Percentiles rank a stretch among this genome's conserved stretches.
Conservation (phyloP, 768 basidiomycete genomes). For the Amanita fuliginea region DNA sequence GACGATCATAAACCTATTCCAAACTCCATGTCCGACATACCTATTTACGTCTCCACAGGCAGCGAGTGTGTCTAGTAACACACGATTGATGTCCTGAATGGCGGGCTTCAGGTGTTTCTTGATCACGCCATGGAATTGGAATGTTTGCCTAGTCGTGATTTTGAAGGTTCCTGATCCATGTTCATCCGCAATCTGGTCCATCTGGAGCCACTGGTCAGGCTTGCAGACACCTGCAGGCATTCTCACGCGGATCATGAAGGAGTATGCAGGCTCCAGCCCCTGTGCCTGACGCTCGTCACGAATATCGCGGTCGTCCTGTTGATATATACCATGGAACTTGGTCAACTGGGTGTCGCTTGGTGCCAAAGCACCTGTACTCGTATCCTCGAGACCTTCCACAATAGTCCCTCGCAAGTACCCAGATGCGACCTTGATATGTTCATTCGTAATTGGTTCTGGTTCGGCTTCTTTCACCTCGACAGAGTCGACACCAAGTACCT, state of each 20-base stretch:
- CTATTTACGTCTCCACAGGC: slow-evolving; percentile 98
- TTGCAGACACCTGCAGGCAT: slow-evolving; percentile 94
- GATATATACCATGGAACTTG: slow-evolving; percentile 96
- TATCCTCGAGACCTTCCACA: slow-evolving; percentile 62
- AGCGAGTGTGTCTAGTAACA: slow-evolving; percentile 74
- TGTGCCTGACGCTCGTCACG: slow-evolving; percentile 90
- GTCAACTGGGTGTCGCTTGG: slow-evolving; percentile 89
- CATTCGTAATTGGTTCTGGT: slow-evolving; percentile 96
- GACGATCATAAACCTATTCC: neutral
- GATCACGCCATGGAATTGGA: slow-evolving; percentile 99
- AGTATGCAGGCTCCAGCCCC: slow-evolving; percentile 77
- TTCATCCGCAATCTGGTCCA: slow-evolving; percentile 95
- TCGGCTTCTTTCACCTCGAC: slow-evolving; percentile 87
- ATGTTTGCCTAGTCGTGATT: slow-evolving; percentile 94
- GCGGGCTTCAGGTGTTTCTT: slow-evolving; percentile 93
- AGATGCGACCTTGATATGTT: slow-evolving; percentile 97
- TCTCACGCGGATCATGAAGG: slow-evolving; percentile 77
- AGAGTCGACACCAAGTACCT: slow-evolving; percentile 83
- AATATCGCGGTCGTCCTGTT: slow-evolving; percentile 97
- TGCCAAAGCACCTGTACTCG: slow-evolving; percentile 62
- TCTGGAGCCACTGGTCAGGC: slow-evolving; percentile 86
- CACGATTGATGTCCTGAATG: slow-evolving; percentile 92
- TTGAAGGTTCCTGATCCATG: slow-evolving; percentile 93
- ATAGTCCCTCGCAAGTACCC: slow-evolving; percentile 94
- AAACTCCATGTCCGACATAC: slow-evolving; percentile 23